These are phyloP conservation scores for Hordeum pubiflorum DNA, from an alignment of 202 grass and related monocot genomes.

Conservation along the genomic window DNA sequence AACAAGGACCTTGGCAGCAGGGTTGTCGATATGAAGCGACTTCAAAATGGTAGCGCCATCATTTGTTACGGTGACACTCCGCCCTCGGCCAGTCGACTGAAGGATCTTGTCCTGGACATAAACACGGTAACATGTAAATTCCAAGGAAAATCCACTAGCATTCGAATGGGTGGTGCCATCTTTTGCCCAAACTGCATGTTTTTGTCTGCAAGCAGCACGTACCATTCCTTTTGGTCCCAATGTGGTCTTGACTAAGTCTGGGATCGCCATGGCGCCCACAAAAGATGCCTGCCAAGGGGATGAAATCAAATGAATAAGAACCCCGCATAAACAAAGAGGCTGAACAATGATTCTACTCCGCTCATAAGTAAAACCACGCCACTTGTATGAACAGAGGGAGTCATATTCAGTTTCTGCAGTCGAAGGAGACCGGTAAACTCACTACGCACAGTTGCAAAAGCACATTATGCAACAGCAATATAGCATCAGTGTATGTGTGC, in stretches of 20 bases:
- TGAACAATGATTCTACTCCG: background rate
- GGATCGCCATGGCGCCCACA: conserved; percentile 68
- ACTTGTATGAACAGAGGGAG: background rate
- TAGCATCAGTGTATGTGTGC: background rate
- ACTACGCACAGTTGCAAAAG: background rate
- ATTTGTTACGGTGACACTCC: conserved; percentile 85
- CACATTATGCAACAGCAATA: background rate
- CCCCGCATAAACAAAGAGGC: background rate
- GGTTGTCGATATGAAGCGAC: conserved; percentile 90
- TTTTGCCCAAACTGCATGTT: background rate
- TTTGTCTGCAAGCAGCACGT: conserved; percentile 1
- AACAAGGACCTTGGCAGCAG: conserved; percentile 93
- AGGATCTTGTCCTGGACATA: conserved; percentile 76
- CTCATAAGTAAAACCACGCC: no score
- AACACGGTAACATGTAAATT: background rate
- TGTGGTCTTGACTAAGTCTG: conserved; percentile 72
- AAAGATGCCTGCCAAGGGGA: conserved; percentile 54
- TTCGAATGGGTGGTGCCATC: background rate
- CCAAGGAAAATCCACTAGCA: background rate
- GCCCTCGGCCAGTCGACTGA: conserved; percentile 80
- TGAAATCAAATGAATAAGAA: background rate
- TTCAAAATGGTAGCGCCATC: conserved; percentile 95
- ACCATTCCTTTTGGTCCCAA: conserved; percentile 97
- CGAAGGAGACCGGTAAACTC: background rate
- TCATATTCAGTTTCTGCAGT: background rate